Evolutionary conservation across 148 eudicot genomes (phyloP).

Genomic region (Persicaria maculosa): DNA sequence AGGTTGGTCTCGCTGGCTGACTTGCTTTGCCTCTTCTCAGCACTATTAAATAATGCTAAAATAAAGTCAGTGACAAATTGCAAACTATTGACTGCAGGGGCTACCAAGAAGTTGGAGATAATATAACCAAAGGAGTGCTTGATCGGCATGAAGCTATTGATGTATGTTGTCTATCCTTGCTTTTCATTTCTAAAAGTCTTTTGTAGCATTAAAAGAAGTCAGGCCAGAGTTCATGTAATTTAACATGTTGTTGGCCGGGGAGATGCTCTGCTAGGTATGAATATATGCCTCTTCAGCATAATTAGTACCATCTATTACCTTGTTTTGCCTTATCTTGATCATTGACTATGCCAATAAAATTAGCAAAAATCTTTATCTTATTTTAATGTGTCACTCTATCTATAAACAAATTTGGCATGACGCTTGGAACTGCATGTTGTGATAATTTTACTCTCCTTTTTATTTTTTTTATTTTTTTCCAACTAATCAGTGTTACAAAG

Average conservation of each 20-base stretch:
- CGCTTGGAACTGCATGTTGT: background rate
- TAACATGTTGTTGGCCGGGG: background rate
- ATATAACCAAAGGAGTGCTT: conserved; percentile 81
- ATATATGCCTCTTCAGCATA: background rate
- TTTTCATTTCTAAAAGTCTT: conserved; percentile 4
- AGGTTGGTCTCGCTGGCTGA: conserved; percentile 32
- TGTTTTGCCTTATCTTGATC: background rate
- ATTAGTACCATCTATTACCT: background rate
- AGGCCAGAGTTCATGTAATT: too few species aligned
- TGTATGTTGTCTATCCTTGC: conserved; percentile 38
- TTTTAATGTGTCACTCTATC: background rate
- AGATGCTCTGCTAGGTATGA: background rate
- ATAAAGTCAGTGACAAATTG: background rate
- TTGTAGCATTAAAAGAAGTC: too few species aligned
- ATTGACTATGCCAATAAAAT: background rate
- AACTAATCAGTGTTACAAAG: conserved; percentile 62
- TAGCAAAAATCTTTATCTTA: background rate
- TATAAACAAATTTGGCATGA: background rate
- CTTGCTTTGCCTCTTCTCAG: background rate
- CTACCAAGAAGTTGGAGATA: conserved; percentile 85
- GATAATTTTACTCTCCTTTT: background rate
- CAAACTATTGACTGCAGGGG: conserved; percentile 49
- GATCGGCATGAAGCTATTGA: conserved; percentile 97
- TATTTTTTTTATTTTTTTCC: background rate
- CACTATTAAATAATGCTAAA: background rate